Conservation (phyloP, 169 alveolate genomes). For the Theileria orientalis region DNA sequence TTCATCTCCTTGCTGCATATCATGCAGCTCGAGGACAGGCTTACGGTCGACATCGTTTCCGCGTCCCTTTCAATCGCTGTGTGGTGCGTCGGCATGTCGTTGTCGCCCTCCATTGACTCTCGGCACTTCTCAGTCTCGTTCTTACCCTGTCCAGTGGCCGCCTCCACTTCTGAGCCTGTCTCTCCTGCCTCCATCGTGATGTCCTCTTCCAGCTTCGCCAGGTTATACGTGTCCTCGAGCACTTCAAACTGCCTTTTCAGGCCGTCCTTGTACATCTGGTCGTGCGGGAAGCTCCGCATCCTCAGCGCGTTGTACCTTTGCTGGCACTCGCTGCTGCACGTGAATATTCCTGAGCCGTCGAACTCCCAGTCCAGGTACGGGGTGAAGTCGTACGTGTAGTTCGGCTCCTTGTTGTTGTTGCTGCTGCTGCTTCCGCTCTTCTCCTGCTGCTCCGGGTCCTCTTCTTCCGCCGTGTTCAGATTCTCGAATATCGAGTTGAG, state of each 20-base stretch:
- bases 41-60: no score
- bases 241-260: slow-evolving; percentile 1
- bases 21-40: no score
- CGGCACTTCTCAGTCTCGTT: no score
- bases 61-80: no score
- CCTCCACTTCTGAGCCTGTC: no score
- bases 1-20: no score
- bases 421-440: not conserved
- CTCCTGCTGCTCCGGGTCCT: not conserved
- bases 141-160: no score
- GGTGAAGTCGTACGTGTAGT: not conserved
- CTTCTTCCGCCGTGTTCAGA: not conserved
- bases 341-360: slow-evolving; percentile 47
- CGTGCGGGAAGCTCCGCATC: not conserved
- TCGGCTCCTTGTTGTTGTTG: not conserved
- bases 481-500: slow-evolving; percentile 15
- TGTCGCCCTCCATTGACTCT: no score
- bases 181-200: no score
- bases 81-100: no score
- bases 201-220: no score
- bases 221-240: not conserved
- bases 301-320: not conserved
- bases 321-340: slow-evolving; percentile 4
- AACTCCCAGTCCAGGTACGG: slow-evolving; percentile 17
- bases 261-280: not conserved